Base-by-base conservation (phyloP, 73 alveolate genomes). In the Stentor coeruleus region DNA sequence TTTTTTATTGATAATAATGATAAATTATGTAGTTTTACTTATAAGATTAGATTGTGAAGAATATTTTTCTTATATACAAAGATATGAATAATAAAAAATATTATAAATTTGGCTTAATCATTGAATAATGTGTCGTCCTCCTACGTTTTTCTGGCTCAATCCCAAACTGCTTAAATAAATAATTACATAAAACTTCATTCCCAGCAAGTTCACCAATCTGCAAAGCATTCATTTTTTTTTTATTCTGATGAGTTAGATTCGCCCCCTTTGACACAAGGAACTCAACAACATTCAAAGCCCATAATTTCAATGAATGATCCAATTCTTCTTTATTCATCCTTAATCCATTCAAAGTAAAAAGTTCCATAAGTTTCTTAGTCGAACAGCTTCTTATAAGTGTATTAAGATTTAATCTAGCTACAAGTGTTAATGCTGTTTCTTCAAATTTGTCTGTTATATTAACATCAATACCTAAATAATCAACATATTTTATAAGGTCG, bases 351-450 rank as follows among this genome's bases (percentile, higher is more conserved):
- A 26, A 40, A 1, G n/a, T 31, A 26, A 66, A 20, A 31, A 66
- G 79, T 20, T 66, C 79, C 37, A 20, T 66, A 14, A 66, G 33
- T 33, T 20, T 66, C 14, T 66, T 20, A 0, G 79, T 20, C 37
- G 79, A 66, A 40, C 79, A 66, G 79, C 79, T 66, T 33, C 39
- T 66, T 14, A 66, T 66, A 28, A 66, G 33, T 28, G 79, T 66
- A 2, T 40, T 31, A 28, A 66, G 0, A 66, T 66, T 66, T 2
- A 66, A 15, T 66, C 39, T 66, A 28, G 79, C 79, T 3, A 66
- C 79, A 0, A 66, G 39, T 26, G 79, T 66, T 0, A 66, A 20
- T 0, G 79, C 40, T 28, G 79, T 66, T 66, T 66, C 79, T 2
- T 31, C 39, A 33, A 66, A 66, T 33, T 66, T 66, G 33, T 66